Conservation (phyloP, 192 early-diverging fungal genomes). For the Entomortierella parvispora region DNA sequence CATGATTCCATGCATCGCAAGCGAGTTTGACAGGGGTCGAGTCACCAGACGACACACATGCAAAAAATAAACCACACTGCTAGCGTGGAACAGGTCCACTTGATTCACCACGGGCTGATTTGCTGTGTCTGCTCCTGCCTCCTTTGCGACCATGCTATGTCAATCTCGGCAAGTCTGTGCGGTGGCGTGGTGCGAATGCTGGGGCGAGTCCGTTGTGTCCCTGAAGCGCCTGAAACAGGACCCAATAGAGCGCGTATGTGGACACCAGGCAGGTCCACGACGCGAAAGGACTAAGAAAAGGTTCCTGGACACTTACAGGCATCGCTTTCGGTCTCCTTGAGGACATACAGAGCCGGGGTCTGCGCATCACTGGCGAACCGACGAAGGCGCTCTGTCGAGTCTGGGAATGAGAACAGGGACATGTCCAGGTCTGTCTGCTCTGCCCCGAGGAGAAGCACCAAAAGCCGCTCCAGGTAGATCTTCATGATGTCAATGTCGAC, state of each 20-base stretch:
- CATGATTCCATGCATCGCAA: too few species aligned
- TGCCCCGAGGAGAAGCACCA: slow-evolving; percentile 78
- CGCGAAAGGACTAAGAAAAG: not conserved
- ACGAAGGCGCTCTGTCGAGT: slow-evolving; percentile 76
- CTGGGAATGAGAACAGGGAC: slow-evolving; percentile 71
- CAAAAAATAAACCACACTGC: too few species aligned
- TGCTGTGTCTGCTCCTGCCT: too few species aligned
- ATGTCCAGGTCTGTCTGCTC: slow-evolving; percentile 67
- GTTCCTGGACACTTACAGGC: slow-evolving; percentile 33
- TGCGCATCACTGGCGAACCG: slow-evolving; percentile 82
- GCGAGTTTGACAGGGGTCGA: too few species aligned
- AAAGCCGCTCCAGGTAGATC: slow-evolving; percentile 73
- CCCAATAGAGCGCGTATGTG: too few species aligned
- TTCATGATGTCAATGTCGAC: slow-evolving; percentile 46
- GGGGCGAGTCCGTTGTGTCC: not conserved
- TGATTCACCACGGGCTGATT: too few species aligned
- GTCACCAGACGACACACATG: too few species aligned
- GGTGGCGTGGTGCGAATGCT: too few species aligned
- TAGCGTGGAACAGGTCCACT: too few species aligned
- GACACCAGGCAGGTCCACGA: not conserved
- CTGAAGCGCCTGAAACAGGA: not conserved
- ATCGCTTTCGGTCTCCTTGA: slow-evolving; percentile 75
- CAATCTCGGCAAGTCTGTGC: not conserved
- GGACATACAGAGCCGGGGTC: slow-evolving; percentile 77
- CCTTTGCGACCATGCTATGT: too few species aligned